These are phyloP conservation scores for Termitomyces heimii DNA, from an alignment of 768 basidiomycete genomes.

Conservation along the genomic window DNA sequence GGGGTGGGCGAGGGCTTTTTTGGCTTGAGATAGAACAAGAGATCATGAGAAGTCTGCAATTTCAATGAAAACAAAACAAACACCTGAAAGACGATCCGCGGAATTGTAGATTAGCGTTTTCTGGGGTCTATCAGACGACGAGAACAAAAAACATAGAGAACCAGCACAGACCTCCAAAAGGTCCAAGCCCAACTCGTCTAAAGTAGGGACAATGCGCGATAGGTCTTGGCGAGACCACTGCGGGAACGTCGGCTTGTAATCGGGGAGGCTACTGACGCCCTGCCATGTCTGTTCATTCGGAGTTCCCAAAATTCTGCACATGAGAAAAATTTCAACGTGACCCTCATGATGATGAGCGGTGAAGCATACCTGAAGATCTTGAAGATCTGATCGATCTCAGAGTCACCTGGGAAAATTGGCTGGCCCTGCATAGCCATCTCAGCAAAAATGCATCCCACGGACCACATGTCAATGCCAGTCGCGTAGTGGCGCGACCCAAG, in stretches of 20 bases:
- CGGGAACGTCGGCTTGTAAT: constrained; percentile 96
- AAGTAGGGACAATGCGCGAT: constrained; percentile 50
- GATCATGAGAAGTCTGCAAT: constrained; percentile 19
- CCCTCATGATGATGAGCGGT: neutral
- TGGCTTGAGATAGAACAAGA: constrained; percentile 48
- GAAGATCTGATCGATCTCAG: constrained; percentile 99
- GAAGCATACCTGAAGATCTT: constrained; percentile 84
- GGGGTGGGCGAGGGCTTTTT: constrained; percentile 45
- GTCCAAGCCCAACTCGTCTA: constrained; percentile 79
- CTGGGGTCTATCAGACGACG: constrained; percentile 21
- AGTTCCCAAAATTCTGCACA: constrained; percentile 81
- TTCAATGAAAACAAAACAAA: neutral
- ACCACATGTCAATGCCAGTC: constrained; percentile 99
- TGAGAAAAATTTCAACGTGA: neutral
- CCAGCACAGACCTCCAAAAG: constrained; percentile 54
- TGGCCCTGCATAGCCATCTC: constrained; percentile 95
- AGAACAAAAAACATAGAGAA: neutral
- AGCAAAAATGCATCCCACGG: constrained; percentile 97
- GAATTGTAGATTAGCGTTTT: constrained; percentile 82
- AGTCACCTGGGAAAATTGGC: constrained; percentile 96
- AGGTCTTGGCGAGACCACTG: constrained; percentile 86
- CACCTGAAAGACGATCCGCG: constrained; percentile 88
- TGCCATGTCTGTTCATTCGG: constrained; percentile 92
- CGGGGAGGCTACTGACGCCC: constrained; percentile 79
- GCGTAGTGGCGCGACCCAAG: constrained; percentile 95